Base-by-base conservation (phyloP, 2,329 filamentous ascomycete species). In the Atkinsonella hypoxylon region DNA sequence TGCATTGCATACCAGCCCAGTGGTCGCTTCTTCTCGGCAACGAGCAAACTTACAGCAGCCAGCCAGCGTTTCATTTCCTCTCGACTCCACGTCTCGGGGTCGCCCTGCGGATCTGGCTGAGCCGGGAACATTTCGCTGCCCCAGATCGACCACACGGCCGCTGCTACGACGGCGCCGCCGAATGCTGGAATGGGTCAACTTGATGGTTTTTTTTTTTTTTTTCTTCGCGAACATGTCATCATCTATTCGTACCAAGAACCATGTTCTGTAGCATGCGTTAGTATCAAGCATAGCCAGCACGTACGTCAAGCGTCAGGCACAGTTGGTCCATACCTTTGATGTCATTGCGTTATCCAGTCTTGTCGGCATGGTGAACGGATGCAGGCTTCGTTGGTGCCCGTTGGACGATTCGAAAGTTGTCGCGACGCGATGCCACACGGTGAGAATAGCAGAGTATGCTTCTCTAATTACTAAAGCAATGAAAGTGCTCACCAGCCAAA, bases 1-100 rank as follows among this genome's bases (percentile, higher is more conserved):
- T 42, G 18, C 12, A 7, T 15, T 32, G 31, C 31, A n/a, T n/a
- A n/a, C n/a, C n/a, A n/a, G n/a, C n/a, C n/a, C n/a, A n/a, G n/a
- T n/a, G n/a, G n/a, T n/a, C n/a, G n/a, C n/a, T n/a, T n/a, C n/a
- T n/a, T n/a, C n/a, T n/a, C n/a, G n/a, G n/a, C n/a, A n/a, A n/a
- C n/a, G n/a, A n/a, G 15, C 15, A 10, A 15, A 73, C 84, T 68
- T 77, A 95, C 91, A 59, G 78, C 79, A 44, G 81, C 80, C 47
- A 97, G 72, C 89, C 90, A 97, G 61, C 83, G 74, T 54, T 81
- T 76, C 67, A 95, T 73, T 61, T 97, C 88, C 45, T 89, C 83
- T 51, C 76, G 74, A 0, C 87, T 89, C 91, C 91, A 97, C 10
- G 62, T 64, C 40, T 74, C 70, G 40, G 71, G 80, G 71, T 88